A percentile compares a stretch with the other conserved stretches of the same genome.
Conservation (phyloP, 2,329 filamentous ascomycete genomes). For the Aspergillus floridensis region DNA sequence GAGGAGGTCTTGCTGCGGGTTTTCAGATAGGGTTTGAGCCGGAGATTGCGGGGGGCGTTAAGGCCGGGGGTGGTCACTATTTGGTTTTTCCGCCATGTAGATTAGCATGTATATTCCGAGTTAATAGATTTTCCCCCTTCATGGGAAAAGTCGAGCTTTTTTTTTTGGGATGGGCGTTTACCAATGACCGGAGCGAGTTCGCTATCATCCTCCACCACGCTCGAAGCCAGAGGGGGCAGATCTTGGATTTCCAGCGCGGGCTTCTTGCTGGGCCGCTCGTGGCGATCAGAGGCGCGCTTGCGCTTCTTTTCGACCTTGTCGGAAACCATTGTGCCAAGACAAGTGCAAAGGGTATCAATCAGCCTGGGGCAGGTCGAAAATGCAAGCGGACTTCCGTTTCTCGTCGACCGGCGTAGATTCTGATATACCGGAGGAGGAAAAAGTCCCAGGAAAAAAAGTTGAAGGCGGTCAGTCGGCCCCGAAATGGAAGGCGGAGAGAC, state of each 20-base stretch:
- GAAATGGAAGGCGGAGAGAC: conserved; percentile 22
- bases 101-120: background rate
- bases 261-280: conserved; percentile 50
- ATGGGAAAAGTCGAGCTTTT: background rate
- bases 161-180: conserved; percentile 22
- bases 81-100: background rate
- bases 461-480: conserved; percentile 25
- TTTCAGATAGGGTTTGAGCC: conserved; percentile 46
- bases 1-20: conserved; percentile 45
- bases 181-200: conserved; percentile 51
- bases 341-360: background rate
- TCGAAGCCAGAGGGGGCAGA: conserved; percentile 43
- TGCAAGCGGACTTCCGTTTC: background rate
- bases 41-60: conserved; percentile 30
- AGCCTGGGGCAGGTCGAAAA: background rate
- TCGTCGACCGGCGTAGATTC: conserved; percentile 1
- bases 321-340: conserved; percentile 28
- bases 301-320: conserved; percentile 49
- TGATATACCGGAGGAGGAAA: conserved; percentile 22
- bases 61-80: conserved; percentile 38
- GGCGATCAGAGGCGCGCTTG: conserved; percentile 48
- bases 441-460: conserved; percentile 21
- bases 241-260: conserved; percentile 39
- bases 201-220: conserved; percentile 48
- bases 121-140: background rate